Conservation (phyloP, 345 rosid genomes). For the Euphorbia pulcherrima region DNA sequence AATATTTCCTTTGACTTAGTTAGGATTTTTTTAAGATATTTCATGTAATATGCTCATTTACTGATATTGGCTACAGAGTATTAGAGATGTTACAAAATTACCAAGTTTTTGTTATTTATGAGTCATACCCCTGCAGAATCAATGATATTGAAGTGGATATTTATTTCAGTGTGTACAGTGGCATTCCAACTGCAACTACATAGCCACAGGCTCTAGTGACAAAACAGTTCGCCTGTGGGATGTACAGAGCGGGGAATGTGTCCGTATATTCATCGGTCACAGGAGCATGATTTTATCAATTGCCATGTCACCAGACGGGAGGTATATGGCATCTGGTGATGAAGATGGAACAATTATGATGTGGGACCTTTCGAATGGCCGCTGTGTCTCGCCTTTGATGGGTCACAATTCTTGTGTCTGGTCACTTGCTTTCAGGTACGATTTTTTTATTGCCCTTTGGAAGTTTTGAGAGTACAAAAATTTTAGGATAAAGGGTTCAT, state of each 20-base stretch:
- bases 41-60: neutral
- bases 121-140: neutral
- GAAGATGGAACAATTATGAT: conserved; percentile 93
- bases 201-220: conserved; percentile 91
- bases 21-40: neutral
- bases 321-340: conserved; percentile 93
- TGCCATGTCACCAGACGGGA: conserved; percentile 97
- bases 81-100: too few relatives aligned
- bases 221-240: conserved; percentile 93
- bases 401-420: conserved; percentile 92
- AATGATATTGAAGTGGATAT: neutral
- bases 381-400: conserved; percentile 85
- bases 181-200: conserved; percentile 97
- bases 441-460: neutral
- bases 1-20: neutral
- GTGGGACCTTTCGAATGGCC: conserved; percentile 97
- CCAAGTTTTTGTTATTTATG: neutral
- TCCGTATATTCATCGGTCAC: conserved; percentile 79
- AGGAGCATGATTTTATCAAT: conserved; percentile 74
- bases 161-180: conserved; percentile 81
- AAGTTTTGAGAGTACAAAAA: neutral
- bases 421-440: conserved; percentile 84
- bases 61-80: too few relatives aligned
- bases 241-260: conserved; percentile 88
- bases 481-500: neutral